Conservation (phyloP, 2,329 filamentous ascomycete species). For the Curvularia verruculosa region DNA sequence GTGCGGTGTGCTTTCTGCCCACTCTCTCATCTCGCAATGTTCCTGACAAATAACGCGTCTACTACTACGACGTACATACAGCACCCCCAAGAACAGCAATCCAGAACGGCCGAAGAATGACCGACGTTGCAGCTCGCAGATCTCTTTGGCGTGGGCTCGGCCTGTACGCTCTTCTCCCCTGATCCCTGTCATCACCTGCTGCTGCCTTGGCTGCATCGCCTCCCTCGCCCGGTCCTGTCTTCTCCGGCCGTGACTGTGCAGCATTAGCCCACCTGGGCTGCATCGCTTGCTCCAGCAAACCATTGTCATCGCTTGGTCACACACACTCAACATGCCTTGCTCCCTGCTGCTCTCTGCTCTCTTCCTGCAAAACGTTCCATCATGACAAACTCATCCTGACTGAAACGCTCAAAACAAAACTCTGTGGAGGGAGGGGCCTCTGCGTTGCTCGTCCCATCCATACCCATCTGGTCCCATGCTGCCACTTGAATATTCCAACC, state of each 20-base stretch:
- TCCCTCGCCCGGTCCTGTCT: constrained; percentile 21
- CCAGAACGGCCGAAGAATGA: constrained; percentile 40
- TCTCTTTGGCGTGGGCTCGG: constrained; percentile 26
- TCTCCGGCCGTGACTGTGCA: constrained; percentile 14
- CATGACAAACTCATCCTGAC: constrained; percentile 13
- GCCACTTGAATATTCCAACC: constrained; percentile 8
- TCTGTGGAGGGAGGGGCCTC: neutral
- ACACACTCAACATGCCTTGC: constrained; percentile 12
- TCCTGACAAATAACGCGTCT: constrained; percentile 25
- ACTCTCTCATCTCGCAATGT: constrained; percentile 18
- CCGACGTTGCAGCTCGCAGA: constrained; percentile 33
- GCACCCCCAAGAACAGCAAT: constrained; percentile 9
- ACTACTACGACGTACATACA: too few species aligned
- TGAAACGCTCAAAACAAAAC: constrained; percentile 6
- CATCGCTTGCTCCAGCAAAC: constrained; percentile 9
- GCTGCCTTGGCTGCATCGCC: constrained; percentile 20
- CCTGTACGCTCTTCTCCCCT: constrained; percentile 10
- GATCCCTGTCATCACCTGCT: constrained; percentile 18
- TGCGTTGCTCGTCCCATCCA: constrained; percentile 5
- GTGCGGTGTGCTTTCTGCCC: neutral
- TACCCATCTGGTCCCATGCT: constrained; percentile 6
- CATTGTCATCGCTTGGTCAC: constrained; percentile 11
- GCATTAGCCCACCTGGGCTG: constrained; percentile 19
- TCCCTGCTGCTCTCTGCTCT: constrained; percentile 5
- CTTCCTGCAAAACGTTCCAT: constrained; percentile 8